Evolutionary conservation across 768 basidiomycete genomes (phyloP).

Genomic region (Antrodiella citrinella): DNA sequence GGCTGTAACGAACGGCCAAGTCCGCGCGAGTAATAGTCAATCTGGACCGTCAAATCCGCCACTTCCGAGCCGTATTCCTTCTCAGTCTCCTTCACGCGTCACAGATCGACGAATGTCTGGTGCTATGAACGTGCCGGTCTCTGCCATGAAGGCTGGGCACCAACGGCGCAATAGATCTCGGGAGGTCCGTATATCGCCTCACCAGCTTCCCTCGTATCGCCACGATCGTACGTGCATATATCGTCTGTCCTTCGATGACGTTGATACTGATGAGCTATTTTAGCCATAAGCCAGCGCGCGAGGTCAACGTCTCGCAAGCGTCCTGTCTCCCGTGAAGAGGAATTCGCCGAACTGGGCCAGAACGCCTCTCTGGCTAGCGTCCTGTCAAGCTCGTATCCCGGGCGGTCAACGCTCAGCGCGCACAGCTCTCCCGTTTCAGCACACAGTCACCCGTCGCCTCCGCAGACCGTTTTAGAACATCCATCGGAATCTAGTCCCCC

Average conservation of each 20-base stretch:
- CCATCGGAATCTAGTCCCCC: constrained; percentile 47
- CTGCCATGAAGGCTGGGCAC: constrained; percentile 19
- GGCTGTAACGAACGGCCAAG: constrained; percentile 16
- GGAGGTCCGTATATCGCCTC: constrained; percentile 23
- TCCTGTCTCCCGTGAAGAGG: constrained; percentile 60
- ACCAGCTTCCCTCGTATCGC: constrained; percentile 19
- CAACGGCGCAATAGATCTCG: constrained; percentile 25
- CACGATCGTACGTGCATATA: constrained; percentile 23
- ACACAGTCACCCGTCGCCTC: constrained; percentile 59
- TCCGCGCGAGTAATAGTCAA: constrained; percentile 1
- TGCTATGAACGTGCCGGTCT: constrained; percentile 14
- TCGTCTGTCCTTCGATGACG: not conserved
- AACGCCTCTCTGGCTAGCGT: constrained; percentile 21
- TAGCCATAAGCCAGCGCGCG: constrained; percentile 40
- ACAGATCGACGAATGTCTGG: constrained; percentile 13
- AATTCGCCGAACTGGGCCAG: constrained; percentile 21
- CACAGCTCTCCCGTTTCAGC: constrained; percentile 73
- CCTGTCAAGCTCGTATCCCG: constrained; percentile 30
- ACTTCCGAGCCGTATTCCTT: constrained; percentile 4
- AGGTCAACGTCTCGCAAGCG: constrained; percentile 71
- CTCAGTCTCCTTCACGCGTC: constrained; percentile 10
- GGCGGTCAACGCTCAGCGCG: constrained; percentile 41
- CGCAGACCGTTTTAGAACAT: constrained; percentile 43
- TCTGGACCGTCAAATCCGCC: constrained; percentile 10
- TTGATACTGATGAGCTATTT: not conserved